Base-by-base conservation (phyloP, 2,329 filamentous ascomycete species). In the Ophiostoma populinum region DNA sequence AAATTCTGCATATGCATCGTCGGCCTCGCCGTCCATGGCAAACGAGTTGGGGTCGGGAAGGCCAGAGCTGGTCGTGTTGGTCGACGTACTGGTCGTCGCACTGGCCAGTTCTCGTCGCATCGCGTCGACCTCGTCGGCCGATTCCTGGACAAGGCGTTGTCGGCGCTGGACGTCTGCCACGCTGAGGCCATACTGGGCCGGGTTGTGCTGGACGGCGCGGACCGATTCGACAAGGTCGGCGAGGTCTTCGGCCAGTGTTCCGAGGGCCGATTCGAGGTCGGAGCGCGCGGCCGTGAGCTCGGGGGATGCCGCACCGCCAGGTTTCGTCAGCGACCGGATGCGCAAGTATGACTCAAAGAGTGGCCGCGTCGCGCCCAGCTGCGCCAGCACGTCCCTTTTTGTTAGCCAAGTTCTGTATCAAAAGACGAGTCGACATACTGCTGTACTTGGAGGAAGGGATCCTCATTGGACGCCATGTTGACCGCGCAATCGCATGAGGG, bases 261-360 rank as follows among this genome's bases (percentile, higher is more conserved):
- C 61, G 37, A 90, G 70, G 17, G 77, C 62, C 22, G 58, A 46
- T 44, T 71, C 63, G 47, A 90, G 75, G 46, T 86, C 80, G 37
- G 68, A 53, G 37, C 76, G 70, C 30, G 79, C 87, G 35, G 78
- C 74, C 50, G 80, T 71, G 40, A 98, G 81, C 54, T 98, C 90
- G 10, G 83, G 85, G 13, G 81, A 86, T 28, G 65, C 64, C 11
- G 75, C 59, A 7, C 71, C 68, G 26, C 75, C 70, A 5, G 19
- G n/a, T 20, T 32, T 32, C 5, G 30, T 10, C 18, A 92, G 76
- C 30, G 85, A 90, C 51, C 85, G 82, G 59, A 98, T 98, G 51
- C 90, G 87, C 28, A 93, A 70, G 62, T 93, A 98, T 12, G 86
- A 94, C 43, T 80, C 76, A 65, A 94, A 94, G 38, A 94, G 75